Conservation (phyloP, 495 filamentous ascomycete genomes). For the Cudoniella acicularis region DNA sequence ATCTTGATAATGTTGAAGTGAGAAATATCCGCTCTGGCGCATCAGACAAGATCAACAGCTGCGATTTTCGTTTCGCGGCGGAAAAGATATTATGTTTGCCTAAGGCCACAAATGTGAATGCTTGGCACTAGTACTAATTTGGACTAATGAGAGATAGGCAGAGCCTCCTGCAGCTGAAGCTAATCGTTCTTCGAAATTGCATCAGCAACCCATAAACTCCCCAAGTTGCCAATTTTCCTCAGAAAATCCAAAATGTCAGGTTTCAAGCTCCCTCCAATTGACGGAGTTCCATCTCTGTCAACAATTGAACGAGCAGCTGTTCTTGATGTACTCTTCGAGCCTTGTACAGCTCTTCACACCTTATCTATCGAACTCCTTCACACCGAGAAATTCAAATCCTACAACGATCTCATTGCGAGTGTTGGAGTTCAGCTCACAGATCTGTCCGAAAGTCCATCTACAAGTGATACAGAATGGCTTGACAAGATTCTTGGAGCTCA, state of each 20-base stretch:
- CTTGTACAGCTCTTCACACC: conserved; percentile 68
- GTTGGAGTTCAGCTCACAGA: conserved; percentile 54
- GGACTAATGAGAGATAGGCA: no score
- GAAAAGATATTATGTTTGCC: neutral
- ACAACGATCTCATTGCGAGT: conserved; percentile 54
- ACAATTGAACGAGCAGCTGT: conserved; percentile 53
- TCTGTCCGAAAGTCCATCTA: conserved; percentile 45
- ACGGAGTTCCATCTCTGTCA: conserved; percentile 49
- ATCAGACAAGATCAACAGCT: conserved; percentile 6
- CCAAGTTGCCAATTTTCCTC: neutral
- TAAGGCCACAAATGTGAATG: no score
- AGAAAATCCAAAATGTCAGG: conserved; percentile 15
- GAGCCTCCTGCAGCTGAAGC: no score
- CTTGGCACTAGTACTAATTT: no score
- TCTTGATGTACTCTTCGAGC: conserved; percentile 86
- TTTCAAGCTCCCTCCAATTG: conserved; percentile 46
- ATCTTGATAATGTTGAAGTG: conserved; percentile 39
- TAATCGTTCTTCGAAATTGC: no score
- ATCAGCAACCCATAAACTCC: neutral
- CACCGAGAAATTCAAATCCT: conserved; percentile 58
- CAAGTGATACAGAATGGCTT: conserved; percentile 53
- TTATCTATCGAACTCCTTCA: conserved; percentile 65
- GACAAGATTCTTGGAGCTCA: conserved; percentile 79
- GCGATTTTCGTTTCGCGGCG: conserved; percentile 5
- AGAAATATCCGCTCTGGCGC: conserved; percentile 17